Conservation (phyloP, 768 basidiomycete species). For the Agaricus subrufescens region DNA sequence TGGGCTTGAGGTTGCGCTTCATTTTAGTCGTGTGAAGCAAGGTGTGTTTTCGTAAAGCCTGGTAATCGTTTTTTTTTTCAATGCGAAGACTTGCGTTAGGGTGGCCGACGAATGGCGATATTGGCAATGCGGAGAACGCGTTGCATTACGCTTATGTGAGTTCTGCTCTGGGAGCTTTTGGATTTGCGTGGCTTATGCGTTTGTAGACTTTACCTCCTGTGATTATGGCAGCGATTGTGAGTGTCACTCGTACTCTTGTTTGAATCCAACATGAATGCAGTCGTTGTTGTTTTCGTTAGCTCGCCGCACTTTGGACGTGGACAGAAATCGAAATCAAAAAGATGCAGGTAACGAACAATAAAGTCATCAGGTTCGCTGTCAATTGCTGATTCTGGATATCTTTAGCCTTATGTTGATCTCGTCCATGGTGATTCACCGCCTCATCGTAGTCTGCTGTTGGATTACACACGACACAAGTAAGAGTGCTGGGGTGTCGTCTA, state of each 20-base stretch:
- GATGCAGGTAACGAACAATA: constrained; percentile 37
- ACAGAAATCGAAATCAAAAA: constrained; percentile 55
- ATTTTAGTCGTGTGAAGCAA: constrained; percentile 40
- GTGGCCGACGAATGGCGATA: constrained; percentile 33
- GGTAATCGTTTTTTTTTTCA: neutral
- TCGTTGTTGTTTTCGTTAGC: constrained; percentile 15
- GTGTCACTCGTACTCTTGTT: constrained; percentile 10
- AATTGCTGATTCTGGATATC: neutral
- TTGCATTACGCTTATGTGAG: constrained; percentile 54
- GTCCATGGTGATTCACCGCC: constrained; percentile 51
- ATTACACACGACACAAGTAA: constrained; percentile 51
- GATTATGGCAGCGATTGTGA: constrained; percentile 39
- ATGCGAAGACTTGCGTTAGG: constrained; percentile 22
- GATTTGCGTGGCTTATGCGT: neutral
- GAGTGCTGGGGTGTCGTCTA: constrained; percentile 10
- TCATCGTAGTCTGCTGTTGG: constrained; percentile 46
- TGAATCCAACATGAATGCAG: neutral
- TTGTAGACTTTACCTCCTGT: constrained; percentile 51
- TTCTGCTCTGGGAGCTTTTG: neutral
- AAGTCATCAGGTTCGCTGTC: neutral
- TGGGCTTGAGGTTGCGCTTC: constrained; percentile 41
- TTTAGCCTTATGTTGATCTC: constrained; percentile 53
- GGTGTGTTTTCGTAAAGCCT: constrained; percentile 21
- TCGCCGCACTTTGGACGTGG: constrained; percentile 51
- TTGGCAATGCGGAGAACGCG: constrained; percentile 26